Evolutionary conservation across 2,329 filamentous ascomycete genomes (phyloP).

Genomic region (Colletotrichum truncatum): DNA sequence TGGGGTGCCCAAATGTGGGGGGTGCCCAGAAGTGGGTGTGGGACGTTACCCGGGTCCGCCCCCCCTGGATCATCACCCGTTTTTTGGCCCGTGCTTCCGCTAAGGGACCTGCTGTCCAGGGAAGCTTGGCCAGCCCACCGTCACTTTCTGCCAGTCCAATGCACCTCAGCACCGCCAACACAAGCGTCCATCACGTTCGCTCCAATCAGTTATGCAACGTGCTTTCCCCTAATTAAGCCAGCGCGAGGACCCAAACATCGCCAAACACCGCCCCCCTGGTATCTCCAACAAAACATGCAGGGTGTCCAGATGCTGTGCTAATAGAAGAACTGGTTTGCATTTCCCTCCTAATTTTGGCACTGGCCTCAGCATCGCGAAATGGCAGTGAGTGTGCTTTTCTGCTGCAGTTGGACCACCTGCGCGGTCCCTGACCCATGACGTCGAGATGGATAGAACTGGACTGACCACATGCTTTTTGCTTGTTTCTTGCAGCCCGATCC

Average conservation of each 20-base stretch:
- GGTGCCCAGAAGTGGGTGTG: no score
- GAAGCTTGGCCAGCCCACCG: not conserved
- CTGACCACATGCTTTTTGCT: slow-evolving; percentile 19
- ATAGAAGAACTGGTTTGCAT: slow-evolving; percentile 20
- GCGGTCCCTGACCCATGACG: slow-evolving; percentile 26
- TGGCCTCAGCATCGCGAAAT: slow-evolving; percentile 38
- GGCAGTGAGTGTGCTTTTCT: slow-evolving; percentile 42
- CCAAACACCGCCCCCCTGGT: slow-evolving; percentile 17
- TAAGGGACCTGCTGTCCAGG: slow-evolving; percentile 7
- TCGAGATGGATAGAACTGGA: slow-evolving; percentile 11
- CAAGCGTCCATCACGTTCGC: slow-evolving; percentile 20
- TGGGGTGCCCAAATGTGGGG: no score
- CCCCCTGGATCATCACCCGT: not conserved
- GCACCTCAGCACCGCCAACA: slow-evolving; percentile 2
- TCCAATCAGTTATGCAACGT: slow-evolving; percentile 29
- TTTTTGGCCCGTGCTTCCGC: slow-evolving; percentile 15
- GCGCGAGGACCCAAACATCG: slow-evolving; percentile 18
- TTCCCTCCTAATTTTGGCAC: slow-evolving; percentile 1
- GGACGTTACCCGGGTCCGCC: no score
- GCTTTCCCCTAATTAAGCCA: slow-evolving; percentile 25
- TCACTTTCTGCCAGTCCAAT: slow-evolving; percentile 5
- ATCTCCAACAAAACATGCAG: slow-evolving; percentile 18
- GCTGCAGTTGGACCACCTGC: not conserved
- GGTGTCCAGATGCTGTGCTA: slow-evolving; percentile 21
- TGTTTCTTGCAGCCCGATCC: slow-evolving; percentile 29